phyloP scores from a whole-genome alignment of 495 filamentous ascomycete genomes.

The Hypoxylon fuscum region DNA sequence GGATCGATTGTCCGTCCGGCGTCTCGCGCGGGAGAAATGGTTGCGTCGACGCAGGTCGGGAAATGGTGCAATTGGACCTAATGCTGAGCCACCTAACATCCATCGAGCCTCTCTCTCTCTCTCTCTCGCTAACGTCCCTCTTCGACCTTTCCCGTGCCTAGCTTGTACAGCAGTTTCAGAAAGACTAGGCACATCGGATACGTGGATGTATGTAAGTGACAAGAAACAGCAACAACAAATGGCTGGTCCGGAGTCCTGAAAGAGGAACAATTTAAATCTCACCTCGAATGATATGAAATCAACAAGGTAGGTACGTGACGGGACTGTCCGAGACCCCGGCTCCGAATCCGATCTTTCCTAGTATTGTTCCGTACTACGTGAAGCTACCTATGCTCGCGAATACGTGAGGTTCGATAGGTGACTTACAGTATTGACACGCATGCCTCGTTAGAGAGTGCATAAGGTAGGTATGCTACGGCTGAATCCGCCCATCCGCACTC shows the following conservation, averaged over 20 bases:
- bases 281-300: conserved; percentile 6
- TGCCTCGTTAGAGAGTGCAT: conserved; percentile 12
- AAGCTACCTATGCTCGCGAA: conserved; percentile 2
- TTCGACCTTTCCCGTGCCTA: conserved; percentile 13
- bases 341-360: conserved; percentile 16
- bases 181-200: neutral
- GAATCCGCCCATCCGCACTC: conserved; percentile 27
- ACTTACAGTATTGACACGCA: conserved; percentile 29
- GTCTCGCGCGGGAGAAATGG: conserved; percentile 41
- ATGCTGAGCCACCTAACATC: conserved; percentile 28
- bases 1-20: conserved; percentile 38
- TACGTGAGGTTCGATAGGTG: conserved; percentile 22
- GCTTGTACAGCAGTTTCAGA: conserved; percentile 18
- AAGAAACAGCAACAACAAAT: neutral
- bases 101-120: conserved; percentile 12
- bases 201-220: conserved; percentile 1
- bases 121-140: conserved; percentile 1
- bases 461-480: conserved; percentile 9
- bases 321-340: conserved; percentile 23
- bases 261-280: neutral
- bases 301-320: conserved; percentile 3
- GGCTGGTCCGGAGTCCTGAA: neutral
- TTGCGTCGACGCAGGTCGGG: conserved; percentile 35
- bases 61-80: conserved; percentile 38
- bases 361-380: conserved; percentile 19